phyloP scores from a whole-genome alignment of 2,329 filamentous ascomycete genomes.

The Bipolaris bicolor region DNA sequence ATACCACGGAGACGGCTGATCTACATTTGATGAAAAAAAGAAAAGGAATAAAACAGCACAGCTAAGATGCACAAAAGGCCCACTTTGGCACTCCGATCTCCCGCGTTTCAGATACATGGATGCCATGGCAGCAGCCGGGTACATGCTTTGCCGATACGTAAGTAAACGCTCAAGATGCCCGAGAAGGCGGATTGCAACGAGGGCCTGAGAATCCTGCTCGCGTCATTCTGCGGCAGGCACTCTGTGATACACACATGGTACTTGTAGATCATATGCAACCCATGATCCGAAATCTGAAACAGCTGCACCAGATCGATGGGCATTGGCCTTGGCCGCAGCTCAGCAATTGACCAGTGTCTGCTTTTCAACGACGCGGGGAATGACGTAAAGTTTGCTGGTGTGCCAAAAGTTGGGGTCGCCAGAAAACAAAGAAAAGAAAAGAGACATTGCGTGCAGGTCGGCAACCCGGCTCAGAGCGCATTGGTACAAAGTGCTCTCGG shows the following conservation, averaged over 20 bases:
- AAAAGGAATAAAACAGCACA: not conserved
- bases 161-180: not conserved
- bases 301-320: slow-evolving; percentile 1
- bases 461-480: not conserved
- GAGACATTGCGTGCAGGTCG: not conserved
- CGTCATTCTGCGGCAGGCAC: slow-evolving; percentile 4
- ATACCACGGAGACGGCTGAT: not conserved
- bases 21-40: not conserved
- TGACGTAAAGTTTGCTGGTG: slow-evolving; percentile 1
- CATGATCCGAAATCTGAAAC: slow-evolving; percentile 13
- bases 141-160: not conserved
- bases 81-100: not conserved
- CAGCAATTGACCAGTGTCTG: not conserved
- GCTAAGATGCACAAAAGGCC: slow-evolving; percentile 2
- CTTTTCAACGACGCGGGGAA: slow-evolving; percentile 1
- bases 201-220: not conserved
- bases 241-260: slow-evolving; percentile 9
- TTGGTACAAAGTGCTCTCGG: not conserved
- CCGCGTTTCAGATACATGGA: slow-evolving; percentile 12
- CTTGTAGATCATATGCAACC: slow-evolving; percentile 4
- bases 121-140: slow-evolving; percentile 3
- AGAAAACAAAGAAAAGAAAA: not conserved
- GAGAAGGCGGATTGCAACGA: not conserved
- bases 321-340: not conserved
- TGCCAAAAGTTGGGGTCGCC: slow-evolving; percentile 1